Percentiles rank a stretch among this genome's conserved stretches.
These are phyloP conservation scores for Gossypium raimondii DNA, from an alignment of 345 rosid species.

Conservation along the genomic window DNA sequence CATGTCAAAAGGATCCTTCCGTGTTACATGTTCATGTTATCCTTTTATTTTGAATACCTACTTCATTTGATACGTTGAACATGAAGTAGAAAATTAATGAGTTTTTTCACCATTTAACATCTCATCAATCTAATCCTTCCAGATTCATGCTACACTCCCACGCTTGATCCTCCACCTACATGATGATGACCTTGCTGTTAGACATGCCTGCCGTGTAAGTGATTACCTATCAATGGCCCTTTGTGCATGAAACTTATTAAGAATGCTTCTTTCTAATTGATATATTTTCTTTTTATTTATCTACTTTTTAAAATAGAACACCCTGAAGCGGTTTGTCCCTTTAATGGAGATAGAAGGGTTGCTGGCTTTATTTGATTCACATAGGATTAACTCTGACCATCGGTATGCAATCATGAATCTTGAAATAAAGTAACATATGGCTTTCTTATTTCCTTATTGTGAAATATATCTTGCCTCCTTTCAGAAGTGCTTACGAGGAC, in stretches of 20 bases:
- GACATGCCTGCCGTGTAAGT: conserved; percentile 87
- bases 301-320: conserved; percentile 40
- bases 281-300: conserved; percentile 6
- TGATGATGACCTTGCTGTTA: conserved; percentile 67
- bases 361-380: conserved; percentile 46
- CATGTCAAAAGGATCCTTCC: background rate
- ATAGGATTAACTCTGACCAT: conserved; percentile 63
- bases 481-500: conserved; percentile 71
- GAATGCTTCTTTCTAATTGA: conserved; percentile 16
- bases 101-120: background rate
- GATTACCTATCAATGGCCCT: conserved; percentile 1
- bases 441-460: conserved; percentile 12
- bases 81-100: background rate
- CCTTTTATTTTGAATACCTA: background rate
- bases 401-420: conserved; percentile 40
- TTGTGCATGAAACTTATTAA: background rate
- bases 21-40: background rate
- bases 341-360: conserved; percentile 60
- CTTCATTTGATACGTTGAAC: background rate
- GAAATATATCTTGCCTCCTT: conserved; percentile 15
- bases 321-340: conserved; percentile 64
- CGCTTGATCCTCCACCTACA: conserved; percentile 78
- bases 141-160: conserved; percentile 82
- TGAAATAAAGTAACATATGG: background rate
- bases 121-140: conserved; percentile 19